phyloP scores from a whole-genome alignment of 2,329 filamentous ascomycete species.

The Huntiella moniliformis region DNA sequence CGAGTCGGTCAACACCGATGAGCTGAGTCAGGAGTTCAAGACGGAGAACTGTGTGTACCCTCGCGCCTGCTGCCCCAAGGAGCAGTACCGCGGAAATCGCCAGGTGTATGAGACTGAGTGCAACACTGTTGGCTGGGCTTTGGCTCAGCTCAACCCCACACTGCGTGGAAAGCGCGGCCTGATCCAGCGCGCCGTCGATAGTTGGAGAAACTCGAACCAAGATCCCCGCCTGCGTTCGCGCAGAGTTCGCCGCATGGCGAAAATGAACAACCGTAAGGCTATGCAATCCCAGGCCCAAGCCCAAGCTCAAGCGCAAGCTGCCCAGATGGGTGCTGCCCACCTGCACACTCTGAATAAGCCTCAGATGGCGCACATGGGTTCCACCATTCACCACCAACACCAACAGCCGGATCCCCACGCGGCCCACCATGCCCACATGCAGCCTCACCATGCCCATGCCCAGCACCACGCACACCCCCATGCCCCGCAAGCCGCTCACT shows the following conservation, averaged over 20 bases:
- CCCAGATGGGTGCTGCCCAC: conserved; percentile 34
- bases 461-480: conserved; percentile 10
- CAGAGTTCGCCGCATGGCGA: conserved; percentile 84
- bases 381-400: conserved; percentile 48
- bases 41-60: conserved; percentile 97
- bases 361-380: conserved; percentile 46
- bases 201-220: conserved; percentile 98
- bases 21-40: conserved; percentile 75
- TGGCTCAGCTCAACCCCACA: conserved; percentile 81
- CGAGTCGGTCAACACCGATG: conserved; percentile 84
- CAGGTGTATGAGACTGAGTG: conserved; percentile 96
- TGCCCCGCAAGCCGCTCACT: conserved; percentile 6
- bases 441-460: conserved; percentile 9
- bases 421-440: conserved; percentile 21
- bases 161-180: conserved; percentile 84
- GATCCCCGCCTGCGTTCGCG: conserved; percentile 80
- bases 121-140: conserved; percentile 98
- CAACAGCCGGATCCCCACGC: conserved; percentile 40
- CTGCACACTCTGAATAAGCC: conserved; percentile 52
- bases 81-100: conserved; percentile 90
- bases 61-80: conserved; percentile 81
- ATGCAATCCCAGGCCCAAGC: conserved; percentile 41
- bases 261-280: conserved; percentile 75
- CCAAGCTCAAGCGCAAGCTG: conserved; percentile 14
- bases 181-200: conserved; percentile 93